These are phyloP conservation scores for Fomitiporia mediterranea DNA, from an alignment of 1,284 basidiomycete genomes.

Conservation along the genomic window DNA sequence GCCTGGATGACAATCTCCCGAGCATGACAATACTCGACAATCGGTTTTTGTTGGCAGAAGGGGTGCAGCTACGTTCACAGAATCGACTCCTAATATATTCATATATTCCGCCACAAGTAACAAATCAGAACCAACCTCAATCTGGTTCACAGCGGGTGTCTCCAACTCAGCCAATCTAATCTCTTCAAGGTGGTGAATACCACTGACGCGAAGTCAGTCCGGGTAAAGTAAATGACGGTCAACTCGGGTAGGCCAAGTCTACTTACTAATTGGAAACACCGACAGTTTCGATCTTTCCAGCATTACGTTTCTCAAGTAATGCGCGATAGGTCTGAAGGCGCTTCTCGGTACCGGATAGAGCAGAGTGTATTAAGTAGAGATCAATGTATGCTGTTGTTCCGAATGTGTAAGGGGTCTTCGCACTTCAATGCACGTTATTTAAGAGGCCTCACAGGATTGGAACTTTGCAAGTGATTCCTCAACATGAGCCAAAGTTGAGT, in stretches of 20 bases:
- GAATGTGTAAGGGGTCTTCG: background rate
- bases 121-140: slow-evolving; percentile 30
- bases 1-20: slow-evolving; percentile 46
- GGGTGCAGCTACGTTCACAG: slow-evolving; percentile 39
- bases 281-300: slow-evolving; percentile 45
- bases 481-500: slow-evolving; percentile 34
- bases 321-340: slow-evolving; percentile 42
- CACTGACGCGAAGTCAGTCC: slow-evolving; percentile 26
- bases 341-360: slow-evolving; percentile 35
- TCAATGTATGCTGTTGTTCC: slow-evolving; percentile 45
- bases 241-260: background rate
- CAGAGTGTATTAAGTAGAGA: slow-evolving; percentile 53
- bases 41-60: slow-evolving; percentile 48
- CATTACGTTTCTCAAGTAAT: slow-evolving; percentile 37
- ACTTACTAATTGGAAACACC: slow-evolving; percentile 55
- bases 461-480: slow-evolving; percentile 39
- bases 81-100: background rate
- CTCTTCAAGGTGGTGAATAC: slow-evolving; percentile 47
- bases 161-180: slow-evolving; percentile 37
- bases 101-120: too few species aligned
- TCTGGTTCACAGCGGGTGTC: slow-evolving; percentile 47
- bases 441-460: slow-evolving; percentile 32
- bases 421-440: background rate
- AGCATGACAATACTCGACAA: slow-evolving; percentile 44
- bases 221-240: background rate